Percentiles rank a stretch among this genome's conserved stretches.
phyloP scores from a whole-genome alignment of 345 rosid species.

The Ceriops tagal region DNA sequence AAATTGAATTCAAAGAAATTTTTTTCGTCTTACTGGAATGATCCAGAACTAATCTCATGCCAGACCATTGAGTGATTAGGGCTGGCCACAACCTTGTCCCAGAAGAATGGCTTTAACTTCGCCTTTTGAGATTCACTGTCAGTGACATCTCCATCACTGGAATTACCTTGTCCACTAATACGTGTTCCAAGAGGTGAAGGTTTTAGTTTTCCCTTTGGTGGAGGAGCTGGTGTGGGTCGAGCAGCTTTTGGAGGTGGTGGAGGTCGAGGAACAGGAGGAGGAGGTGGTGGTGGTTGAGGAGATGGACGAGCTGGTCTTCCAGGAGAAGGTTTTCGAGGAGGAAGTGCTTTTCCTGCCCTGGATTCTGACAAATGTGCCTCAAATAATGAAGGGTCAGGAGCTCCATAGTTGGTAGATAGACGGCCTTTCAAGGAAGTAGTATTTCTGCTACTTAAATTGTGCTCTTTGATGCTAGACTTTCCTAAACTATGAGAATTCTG shows the following conservation, averaged over 20 bases:
- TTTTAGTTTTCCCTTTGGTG: conserved; percentile 14
- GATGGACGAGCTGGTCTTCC: conserved; percentile 18
- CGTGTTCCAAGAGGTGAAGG: conserved; percentile 19
- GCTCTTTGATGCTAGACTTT: conserved; percentile 1
- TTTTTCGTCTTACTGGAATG: conserved; percentile 22
- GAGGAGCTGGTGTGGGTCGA: conserved; percentile 26
- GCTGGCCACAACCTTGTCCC: conserved; percentile 29
- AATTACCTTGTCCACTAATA: neutral
- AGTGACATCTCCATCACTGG: conserved; percentile 5
- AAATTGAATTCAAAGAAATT: neutral
- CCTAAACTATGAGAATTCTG: conserved; percentile 16
- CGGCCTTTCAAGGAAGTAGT: neutral
- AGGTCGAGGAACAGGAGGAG: conserved; percentile 10
- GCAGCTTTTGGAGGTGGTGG: conserved; percentile 18
- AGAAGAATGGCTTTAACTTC: conserved; percentile 28
- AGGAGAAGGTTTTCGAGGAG: conserved; percentile 20
- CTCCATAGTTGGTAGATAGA: conserved; percentile 1
- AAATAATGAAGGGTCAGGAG: neutral
- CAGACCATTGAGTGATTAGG: conserved; percentile 26
- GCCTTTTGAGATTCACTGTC: conserved; percentile 12
- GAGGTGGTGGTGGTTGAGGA: conserved; percentile 6
- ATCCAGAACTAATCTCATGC: conserved; percentile 25
- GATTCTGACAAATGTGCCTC: conserved; percentile 6
- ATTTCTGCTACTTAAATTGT: neutral
- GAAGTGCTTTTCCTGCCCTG: conserved; percentile 11